These are phyloP conservation scores for Aegle marmelos DNA, from an alignment of 345 rosid genomes.

Conservation along the genomic window DNA sequence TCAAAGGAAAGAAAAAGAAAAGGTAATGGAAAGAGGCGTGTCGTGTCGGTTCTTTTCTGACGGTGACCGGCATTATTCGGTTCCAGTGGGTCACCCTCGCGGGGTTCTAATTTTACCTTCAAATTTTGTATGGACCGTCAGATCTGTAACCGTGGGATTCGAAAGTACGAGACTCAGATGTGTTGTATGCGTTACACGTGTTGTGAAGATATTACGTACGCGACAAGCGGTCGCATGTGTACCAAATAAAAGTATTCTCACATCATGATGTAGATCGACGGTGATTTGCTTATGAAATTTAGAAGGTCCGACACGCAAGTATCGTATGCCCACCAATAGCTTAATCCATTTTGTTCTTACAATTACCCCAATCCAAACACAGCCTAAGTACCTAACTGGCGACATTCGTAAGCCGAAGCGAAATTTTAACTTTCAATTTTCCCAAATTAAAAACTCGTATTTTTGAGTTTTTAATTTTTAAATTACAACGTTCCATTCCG, in stretches of 20 bases:
- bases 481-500: slow-evolving; percentile 1
- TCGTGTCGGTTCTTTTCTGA: slow-evolving; percentile 9
- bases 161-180: not conserved
- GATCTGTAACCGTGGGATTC: not conserved
- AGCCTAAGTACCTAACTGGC: not conserved
- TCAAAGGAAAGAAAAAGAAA: not conserved
- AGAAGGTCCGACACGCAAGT: not conserved
- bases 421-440: not conserved
- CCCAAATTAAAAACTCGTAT: no score
- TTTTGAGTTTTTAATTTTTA: not conserved
- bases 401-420: not conserved
- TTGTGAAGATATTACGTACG: not conserved
- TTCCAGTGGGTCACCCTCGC: not conserved
- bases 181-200: not conserved
- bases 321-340: not conserved
- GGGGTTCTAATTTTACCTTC: not conserved
- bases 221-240: not conserved
- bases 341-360: not conserved
- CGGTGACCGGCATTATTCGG: not conserved
- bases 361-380: not conserved
- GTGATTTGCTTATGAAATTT: not conserved
- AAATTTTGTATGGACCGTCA: not conserved
- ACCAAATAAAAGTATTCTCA: not conserved
- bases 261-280: not conserved
- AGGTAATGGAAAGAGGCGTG: not conserved